Evolutionary conservation across 805 yeast genomes (phyloP), one percentile per base, ranked within the genome.

Genomic region (Wickerhamiella kurtzmanii): DNA sequence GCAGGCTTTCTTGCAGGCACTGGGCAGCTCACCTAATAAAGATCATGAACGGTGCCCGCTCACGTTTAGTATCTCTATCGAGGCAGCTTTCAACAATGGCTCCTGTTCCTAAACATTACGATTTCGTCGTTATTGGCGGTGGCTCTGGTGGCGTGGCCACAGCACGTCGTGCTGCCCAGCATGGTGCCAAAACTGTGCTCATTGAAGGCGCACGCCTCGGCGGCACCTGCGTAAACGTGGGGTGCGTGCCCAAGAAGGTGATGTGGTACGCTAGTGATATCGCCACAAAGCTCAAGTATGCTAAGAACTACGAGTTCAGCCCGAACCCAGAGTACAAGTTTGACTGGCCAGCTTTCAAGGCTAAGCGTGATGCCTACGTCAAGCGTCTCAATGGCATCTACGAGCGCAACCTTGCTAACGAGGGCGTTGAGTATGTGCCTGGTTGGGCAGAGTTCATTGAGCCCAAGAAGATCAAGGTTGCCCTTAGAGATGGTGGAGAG

Each of bases 111-210:
- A 70, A 57, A 48, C 89, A 85, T 63, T 92, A 79, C 72, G 87
- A 92, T 60, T 89, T 84, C 63, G 70, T 92, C 44, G 98, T 92
- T 49, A 92, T 92, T 55, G 99, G 99, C 45, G 99, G 98, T 49
- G 99, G 99, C 13, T 86, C 96, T 35, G 99, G 97, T 42, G 99
- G 99, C 56, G 96, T 92, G 41, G 96, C 98, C n/a, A 80, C 94
- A 18, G 94, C 96, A 15, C 79, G 99, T 65, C 78, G 97, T 58
- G 97, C 98, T 11, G 96, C 97, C 35, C 53, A 60, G 28, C 77
- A 88, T 57, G 98, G 98, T 21, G 95, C 94, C 21, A 85, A 86
- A 56, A 80, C 92, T 1, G 69, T 88, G 45, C 60, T 92, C 18
- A 72, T 92, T 46, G 98, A 92, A 65, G 77, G 84, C 37, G 76